Evolutionary conservation across 1,284 basidiomycete genomes (phyloP).

Genomic region (Fomitiporia mediterranea): DNA sequence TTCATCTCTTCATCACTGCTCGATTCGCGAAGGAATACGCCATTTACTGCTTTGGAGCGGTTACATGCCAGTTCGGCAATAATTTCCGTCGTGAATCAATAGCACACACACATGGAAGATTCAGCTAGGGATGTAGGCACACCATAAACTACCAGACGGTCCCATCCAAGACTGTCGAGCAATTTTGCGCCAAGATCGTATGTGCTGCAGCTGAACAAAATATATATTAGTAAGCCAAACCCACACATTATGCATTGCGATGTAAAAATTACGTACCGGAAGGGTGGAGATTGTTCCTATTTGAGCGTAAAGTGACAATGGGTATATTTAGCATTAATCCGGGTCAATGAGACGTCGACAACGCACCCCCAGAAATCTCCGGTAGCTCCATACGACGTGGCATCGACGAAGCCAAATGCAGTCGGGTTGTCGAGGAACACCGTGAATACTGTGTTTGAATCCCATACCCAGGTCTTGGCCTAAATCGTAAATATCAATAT

Average conservation of each 20-base stretch:
- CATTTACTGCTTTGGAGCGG: no score
- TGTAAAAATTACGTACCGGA: slow-evolving; percentile 30
- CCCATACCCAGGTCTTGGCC: slow-evolving; percentile 48
- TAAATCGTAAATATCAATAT: slow-evolving; percentile 22
- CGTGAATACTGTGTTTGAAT: slow-evolving; percentile 48
- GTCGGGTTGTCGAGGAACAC: slow-evolving; percentile 45
- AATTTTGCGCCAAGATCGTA: slow-evolving; percentile 18
- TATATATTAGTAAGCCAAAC: background rate
- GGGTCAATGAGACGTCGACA: background rate
- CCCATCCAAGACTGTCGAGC: slow-evolving; percentile 13
- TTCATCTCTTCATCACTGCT: no score
- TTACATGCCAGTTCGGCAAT: no score
- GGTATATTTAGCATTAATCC: slow-evolving; percentile 1
- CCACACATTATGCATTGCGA: background rate
- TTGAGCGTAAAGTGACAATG: background rate
- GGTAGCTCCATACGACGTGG: slow-evolving; percentile 42
- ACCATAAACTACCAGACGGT: slow-evolving; percentile 20
- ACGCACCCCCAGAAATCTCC: slow-evolving; percentile 55
- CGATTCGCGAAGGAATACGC: no score
- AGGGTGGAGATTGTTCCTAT: slow-evolving; percentile 46
- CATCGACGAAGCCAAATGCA: slow-evolving; percentile 49
- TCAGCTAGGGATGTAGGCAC: no score
- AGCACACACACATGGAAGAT: no score
- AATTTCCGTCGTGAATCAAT: no score
- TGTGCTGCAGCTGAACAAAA: slow-evolving; percentile 17